Conservation (phyloP, 1,139 yeast genomes). For the Lizanozyma gosingica region DNA sequence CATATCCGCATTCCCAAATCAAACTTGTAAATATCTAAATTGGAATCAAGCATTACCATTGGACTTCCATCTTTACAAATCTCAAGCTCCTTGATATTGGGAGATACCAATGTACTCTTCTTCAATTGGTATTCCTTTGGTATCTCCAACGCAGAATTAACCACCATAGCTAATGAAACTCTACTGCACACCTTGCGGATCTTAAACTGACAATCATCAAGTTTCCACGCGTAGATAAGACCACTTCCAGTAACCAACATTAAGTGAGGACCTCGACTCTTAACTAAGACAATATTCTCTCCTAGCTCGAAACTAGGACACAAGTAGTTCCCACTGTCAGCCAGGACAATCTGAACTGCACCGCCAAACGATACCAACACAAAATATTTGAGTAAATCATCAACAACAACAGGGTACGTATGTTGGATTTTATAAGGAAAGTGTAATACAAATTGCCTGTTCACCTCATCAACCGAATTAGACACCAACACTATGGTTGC, state of each 20-base stretch:
- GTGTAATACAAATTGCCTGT: constrained; percentile 21
- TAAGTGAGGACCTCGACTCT: constrained; percentile 42
- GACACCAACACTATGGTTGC: constrained; percentile 34
- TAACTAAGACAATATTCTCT: constrained; percentile 43
- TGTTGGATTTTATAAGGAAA: constrained; percentile 38
- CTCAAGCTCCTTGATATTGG: constrained; percentile 23
- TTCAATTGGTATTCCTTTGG: constrained; percentile 5
- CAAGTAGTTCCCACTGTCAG: constrained; percentile 45
- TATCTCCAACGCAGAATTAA: constrained; percentile 17
- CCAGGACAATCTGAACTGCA: constrained; percentile 57
- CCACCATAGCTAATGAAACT: constrained; percentile 44
- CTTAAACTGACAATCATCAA: constrained; percentile 12
- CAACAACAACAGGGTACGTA: constrained; percentile 24
- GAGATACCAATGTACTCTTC: constrained; percentile 28
- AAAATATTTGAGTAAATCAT: constrained; percentile 25
- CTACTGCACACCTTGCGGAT: constrained; percentile 26
- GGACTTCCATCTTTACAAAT: constrained; percentile 34
- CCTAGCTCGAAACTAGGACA: constrained; percentile 54
- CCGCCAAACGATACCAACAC: constrained; percentile 69
- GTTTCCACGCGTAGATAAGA: constrained; percentile 40
- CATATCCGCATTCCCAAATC: constrained; percentile 33
- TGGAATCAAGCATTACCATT: constrained; percentile 23
- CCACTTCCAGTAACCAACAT: constrained; percentile 47
- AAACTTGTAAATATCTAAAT: constrained; percentile 32
- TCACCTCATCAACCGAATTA: constrained; percentile 9